Conservation (phyloP, 2,329 filamentous ascomycete species). For the Ceratocystis destructans region DNA sequence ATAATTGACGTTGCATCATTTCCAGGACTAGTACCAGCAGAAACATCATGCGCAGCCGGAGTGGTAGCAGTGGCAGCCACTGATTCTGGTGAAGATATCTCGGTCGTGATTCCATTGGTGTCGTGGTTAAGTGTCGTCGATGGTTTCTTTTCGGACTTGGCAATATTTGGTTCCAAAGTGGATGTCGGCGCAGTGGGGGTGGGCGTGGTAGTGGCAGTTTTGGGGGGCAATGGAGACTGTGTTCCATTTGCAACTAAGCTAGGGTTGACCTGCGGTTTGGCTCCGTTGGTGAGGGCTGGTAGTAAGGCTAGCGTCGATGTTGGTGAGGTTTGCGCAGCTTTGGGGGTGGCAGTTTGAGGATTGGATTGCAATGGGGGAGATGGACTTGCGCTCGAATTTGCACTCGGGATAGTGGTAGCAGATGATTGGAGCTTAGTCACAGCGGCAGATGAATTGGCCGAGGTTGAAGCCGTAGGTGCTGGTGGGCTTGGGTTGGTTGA, state of each 20-base stretch:
- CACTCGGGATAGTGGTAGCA: background rate
- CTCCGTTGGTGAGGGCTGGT: background rate
- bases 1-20: constrained; percentile 34
- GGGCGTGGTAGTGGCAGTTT: background rate
- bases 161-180: background rate
- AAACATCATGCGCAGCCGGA: constrained; percentile 52
- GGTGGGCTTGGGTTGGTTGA: background rate
- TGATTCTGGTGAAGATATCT: constrained; percentile 44
- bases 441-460: background rate
- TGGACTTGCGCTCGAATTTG: background rate
- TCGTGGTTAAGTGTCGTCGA: background rate
- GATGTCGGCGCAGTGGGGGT: background rate
- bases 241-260: background rate
- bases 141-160: background rate
- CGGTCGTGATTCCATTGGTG: constrained; percentile 16
- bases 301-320: background rate
- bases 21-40: constrained; percentile 61
- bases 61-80: constrained; percentile 63
- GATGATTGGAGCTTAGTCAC: background rate
- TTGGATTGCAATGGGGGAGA: background rate
- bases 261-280: background rate
- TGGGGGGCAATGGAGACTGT: background rate
- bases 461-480: background rate
- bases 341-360: too few species aligned
- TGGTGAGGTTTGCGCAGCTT: background rate